Evolutionary conservation across 1,284 basidiomycete genomes (phyloP).

Genomic region (Chalciporus sp.): DNA sequence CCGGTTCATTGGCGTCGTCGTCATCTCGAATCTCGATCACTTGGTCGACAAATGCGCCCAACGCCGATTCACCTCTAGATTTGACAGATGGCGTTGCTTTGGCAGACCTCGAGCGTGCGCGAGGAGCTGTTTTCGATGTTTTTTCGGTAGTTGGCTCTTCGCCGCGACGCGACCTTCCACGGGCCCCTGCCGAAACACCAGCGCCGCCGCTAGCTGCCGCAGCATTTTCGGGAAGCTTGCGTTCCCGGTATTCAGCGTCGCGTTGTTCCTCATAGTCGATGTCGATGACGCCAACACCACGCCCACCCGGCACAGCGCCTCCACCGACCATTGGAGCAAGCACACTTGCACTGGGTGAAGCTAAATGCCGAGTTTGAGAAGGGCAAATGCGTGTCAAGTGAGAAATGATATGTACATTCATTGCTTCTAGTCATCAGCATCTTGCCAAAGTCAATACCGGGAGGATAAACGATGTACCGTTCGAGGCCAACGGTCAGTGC

Average conservation of each 20-base stretch:
- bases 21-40: slow-evolving; percentile 27
- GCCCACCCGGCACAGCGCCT: slow-evolving; percentile 31
- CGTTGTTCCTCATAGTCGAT: slow-evolving; percentile 33
- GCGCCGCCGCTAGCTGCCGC: background rate
- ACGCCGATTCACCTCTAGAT: slow-evolving; percentile 1
- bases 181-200: background rate
- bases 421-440: slow-evolving; percentile 53
- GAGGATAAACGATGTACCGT: slow-evolving; percentile 69
- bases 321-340: slow-evolving; percentile 16
- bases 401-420: slow-evolving; percentile 39
- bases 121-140: background rate
- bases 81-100: slow-evolving; percentile 10
- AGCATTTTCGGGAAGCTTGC: background rate
- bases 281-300: slow-evolving; percentile 27
- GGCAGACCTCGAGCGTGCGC: slow-evolving; percentile 6
- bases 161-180: background rate
- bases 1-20: slow-evolving; percentile 5
- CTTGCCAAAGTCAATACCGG: slow-evolving; percentile 65
- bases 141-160: background rate
- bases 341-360: slow-evolving; percentile 9
- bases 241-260: slow-evolving; percentile 13
- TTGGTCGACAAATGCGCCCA: slow-evolving; percentile 22
- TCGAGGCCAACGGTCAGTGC: slow-evolving; percentile 58
- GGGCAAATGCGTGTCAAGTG: background rate
- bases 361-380: slow-evolving; percentile 12